Evolutionary conservation across 1,139 yeast genomes (phyloP), one percentile per base, ranked within the genome.

Genomic region (Eremothecium sinecaudum): DNA sequence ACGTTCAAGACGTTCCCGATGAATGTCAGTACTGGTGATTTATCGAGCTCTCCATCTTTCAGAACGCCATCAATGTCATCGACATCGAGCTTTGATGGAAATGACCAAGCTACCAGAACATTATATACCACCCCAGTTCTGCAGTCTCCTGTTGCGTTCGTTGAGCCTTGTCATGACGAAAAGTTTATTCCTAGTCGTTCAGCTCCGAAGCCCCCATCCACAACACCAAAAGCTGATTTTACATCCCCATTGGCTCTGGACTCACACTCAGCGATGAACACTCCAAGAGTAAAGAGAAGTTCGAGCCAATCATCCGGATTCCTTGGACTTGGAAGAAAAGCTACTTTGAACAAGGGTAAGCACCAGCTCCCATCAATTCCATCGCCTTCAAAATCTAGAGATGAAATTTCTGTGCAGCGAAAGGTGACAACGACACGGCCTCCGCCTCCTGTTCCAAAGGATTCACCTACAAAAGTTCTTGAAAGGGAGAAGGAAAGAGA

Each of bases 1-100:
- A 82, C 86, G 3, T 81, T 83, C 66, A 75, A 74, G 58, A 84
- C 84, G 54, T 80, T 86, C 53, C 73, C 64, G 36, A 62, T 66
- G 23, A 31, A 26, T 11, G 60, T 52, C 13, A 34, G 42, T 28
- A 40, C 42, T 16, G 35, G 36, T 6, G 36, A 38, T 13, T 37
- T 35, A 19, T 37, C 38, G 8, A 38, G 39, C 14, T 53, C 61
- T 1, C 48, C 56, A 3, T 56, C 62, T 1, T 56, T 56, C 38
- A 53, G 59, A 44, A 57, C 62, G 1, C 59, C 62, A 18, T 44
- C 53, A 2, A 38, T 41, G 28, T 36, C 51, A 4, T 43, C 47
- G 4, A 35, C 33, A 2, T 38, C 32, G 12, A 46, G 32, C 32
- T 43, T 38, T 22, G 46, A 40, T 13, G 48, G 52, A 25, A 40